Conservation (phyloP, 345 rosid species). For the Salix arbutifolia region DNA sequence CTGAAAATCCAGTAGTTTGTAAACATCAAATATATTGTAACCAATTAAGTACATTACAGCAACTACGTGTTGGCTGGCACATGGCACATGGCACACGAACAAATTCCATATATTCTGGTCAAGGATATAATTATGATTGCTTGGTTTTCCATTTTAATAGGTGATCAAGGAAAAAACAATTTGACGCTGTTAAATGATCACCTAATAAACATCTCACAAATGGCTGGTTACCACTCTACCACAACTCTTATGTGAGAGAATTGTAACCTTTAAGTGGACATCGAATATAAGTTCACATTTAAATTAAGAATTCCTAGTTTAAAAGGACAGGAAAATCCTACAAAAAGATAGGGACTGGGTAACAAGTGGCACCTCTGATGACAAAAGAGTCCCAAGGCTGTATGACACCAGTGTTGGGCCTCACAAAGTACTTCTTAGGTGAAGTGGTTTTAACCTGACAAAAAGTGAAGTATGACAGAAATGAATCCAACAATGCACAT, state of each 20-base stretch:
- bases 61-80: slow-evolving; percentile 1
- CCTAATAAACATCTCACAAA: neutral
- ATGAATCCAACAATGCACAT: neutral
- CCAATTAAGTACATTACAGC: neutral
- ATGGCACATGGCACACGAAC: neutral
- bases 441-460: slow-evolving; percentile 92
- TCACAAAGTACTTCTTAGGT: slow-evolving; percentile 93
- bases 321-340: neutral
- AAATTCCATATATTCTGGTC: neutral
- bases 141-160: neutral
- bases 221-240: neutral
- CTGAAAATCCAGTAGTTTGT: slow-evolving; percentile 35
- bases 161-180: neutral
- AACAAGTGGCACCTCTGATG: slow-evolving; percentile 54
- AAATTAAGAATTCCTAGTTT: neutral
- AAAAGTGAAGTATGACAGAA: neutral
- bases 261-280: neutral
- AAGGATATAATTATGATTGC: neutral
- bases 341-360: neutral
- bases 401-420: slow-evolving; percentile 84
- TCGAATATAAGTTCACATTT: neutral
- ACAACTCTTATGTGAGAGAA: neutral
- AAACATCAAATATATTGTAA: neutral
- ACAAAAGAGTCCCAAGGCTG: slow-evolving; percentile 75
- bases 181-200: neutral